These are phyloP conservation scores for Ceratobasidium sp. DNA, from an alignment of 1,284 basidiomycete species.

Conservation along the genomic window DNA sequence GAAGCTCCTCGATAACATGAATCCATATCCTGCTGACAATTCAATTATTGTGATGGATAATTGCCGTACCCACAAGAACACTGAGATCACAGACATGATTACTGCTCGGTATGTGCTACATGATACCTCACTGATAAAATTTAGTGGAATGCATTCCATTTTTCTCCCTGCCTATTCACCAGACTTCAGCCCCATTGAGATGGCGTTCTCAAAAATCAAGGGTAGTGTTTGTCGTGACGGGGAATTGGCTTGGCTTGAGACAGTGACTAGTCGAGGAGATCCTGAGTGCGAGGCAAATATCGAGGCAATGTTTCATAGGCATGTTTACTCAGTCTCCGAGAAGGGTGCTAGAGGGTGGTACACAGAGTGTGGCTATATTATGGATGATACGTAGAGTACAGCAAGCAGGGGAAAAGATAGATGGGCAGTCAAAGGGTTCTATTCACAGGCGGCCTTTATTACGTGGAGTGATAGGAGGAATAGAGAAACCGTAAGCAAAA, in stretches of 20 bases:
- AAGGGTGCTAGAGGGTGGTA: slow-evolving; percentile 23
- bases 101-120: slow-evolving; percentile 4
- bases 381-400: background rate
- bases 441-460: too few relatives aligned
- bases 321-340: background rate
- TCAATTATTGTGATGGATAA: slow-evolving; percentile 22
- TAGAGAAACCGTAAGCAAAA: too few relatives aligned
- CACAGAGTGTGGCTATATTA: slow-evolving; percentile 19
- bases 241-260: too few relatives aligned
- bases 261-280: too few relatives aligned
- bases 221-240: background rate
- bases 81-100: background rate
- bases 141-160: background rate
- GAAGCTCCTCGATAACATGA: background rate
- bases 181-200: slow-evolving; percentile 14
- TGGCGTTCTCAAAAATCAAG: slow-evolving; percentile 19
- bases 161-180: background rate
- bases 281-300: background rate
- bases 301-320: background rate
- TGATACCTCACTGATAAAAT: too few relatives aligned
- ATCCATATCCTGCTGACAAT: background rate
- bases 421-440: too few relatives aligned
- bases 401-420: too few relatives aligned
- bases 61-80: slow-evolving; percentile 1
- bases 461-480: too few relatives aligned